phyloP scores from a whole-genome alignment of 2,329 filamentous ascomycete genomes.

The Lachnellula cervina region DNA sequence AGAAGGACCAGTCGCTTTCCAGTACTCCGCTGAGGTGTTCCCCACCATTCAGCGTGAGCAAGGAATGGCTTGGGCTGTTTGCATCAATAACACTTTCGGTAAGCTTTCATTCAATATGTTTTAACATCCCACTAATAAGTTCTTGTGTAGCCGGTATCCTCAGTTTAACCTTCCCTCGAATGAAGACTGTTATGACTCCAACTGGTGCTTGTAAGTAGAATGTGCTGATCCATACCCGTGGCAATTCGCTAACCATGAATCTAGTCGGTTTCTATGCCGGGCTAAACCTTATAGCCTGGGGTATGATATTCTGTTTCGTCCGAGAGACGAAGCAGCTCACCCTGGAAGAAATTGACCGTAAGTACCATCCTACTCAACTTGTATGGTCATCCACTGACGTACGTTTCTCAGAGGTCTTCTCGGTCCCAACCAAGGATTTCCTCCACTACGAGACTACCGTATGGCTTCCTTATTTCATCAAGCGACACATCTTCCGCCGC shows the following conservation, averaged over 20 bases:
- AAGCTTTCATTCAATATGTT: slow-evolving; percentile 60
- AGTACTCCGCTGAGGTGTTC: slow-evolving; percentile 58
- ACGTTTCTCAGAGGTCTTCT: slow-evolving; percentile 11
- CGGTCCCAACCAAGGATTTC: slow-evolving; percentile 15
- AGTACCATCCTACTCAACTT: slow-evolving; percentile 40
- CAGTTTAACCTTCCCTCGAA: slow-evolving; percentile 42
- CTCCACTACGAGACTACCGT: slow-evolving; percentile 15
- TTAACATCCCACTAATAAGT: slow-evolving; percentile 60
- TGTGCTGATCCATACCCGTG: slow-evolving; percentile 62
- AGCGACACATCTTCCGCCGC: slow-evolving; percentile 12
- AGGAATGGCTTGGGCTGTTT: slow-evolving; percentile 58
- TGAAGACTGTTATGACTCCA: slow-evolving; percentile 16
- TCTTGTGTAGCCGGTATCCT: slow-evolving; percentile 56
- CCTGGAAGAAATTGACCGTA: slow-evolving; percentile 41
- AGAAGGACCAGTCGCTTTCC: slow-evolving; percentile 56
- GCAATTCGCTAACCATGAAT: slow-evolving; percentile 56
- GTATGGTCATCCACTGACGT: not conserved
- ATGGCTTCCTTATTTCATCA: slow-evolving; percentile 19
- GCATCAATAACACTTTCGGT: slow-evolving; percentile 58
- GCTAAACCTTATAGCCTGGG: slow-evolving; percentile 48
- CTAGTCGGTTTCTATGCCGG: slow-evolving; percentile 53
- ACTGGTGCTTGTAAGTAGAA: slow-evolving; percentile 56
- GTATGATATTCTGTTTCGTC: slow-evolving; percentile 51
- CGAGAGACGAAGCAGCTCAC: slow-evolving; percentile 50
- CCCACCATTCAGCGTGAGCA: slow-evolving; percentile 58